Conservation (phyloP, 352 stramenopile species). For the Globisporangium abappressorium region DNA sequence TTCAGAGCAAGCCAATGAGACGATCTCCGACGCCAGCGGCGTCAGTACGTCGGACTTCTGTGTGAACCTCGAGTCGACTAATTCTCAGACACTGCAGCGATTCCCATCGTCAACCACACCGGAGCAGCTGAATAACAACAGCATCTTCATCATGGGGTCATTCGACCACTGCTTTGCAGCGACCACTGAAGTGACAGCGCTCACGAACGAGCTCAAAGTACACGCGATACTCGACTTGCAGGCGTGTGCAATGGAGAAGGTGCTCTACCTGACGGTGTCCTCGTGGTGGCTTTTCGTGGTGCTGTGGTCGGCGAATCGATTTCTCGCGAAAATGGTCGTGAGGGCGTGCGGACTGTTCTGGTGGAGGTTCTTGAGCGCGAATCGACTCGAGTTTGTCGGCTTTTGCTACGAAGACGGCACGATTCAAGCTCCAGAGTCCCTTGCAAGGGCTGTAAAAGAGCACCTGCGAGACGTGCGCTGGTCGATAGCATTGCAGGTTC, state of each 20-base stretch:
- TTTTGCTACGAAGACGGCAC: slow-evolving; percentile 53
- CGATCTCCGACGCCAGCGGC: background rate
- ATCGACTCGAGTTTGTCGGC: slow-evolving; percentile 49
- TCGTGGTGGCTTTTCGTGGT: slow-evolving; percentile 67
- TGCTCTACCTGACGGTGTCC: slow-evolving; percentile 51
- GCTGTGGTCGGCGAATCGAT: slow-evolving; percentile 41
- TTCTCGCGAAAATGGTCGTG: slow-evolving; percentile 44
- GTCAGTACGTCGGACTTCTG: background rate
- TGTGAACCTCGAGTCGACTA: background rate
- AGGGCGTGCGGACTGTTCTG: slow-evolving; percentile 38
- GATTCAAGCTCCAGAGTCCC: slow-evolving; percentile 30
- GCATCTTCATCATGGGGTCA: background rate
- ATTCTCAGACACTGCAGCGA: background rate
- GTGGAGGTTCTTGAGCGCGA: slow-evolving; percentile 57
- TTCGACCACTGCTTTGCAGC: slow-evolving; percentile 11
- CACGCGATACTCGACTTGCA: slow-evolving; percentile 34
- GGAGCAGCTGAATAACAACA: background rate
- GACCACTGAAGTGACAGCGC: background rate
- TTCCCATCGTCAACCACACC: background rate
- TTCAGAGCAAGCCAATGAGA: background rate
- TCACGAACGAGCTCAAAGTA: slow-evolving; percentile 12
- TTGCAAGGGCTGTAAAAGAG: slow-evolving; percentile 34
- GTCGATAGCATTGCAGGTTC: slow-evolving; percentile 32
- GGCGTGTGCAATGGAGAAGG: slow-evolving; percentile 48
- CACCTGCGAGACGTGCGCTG: slow-evolving; percentile 42